Base-by-base conservation (phyloP, 2,329 filamentous ascomycete species). In the Dactylellina drechsleri region DNA sequence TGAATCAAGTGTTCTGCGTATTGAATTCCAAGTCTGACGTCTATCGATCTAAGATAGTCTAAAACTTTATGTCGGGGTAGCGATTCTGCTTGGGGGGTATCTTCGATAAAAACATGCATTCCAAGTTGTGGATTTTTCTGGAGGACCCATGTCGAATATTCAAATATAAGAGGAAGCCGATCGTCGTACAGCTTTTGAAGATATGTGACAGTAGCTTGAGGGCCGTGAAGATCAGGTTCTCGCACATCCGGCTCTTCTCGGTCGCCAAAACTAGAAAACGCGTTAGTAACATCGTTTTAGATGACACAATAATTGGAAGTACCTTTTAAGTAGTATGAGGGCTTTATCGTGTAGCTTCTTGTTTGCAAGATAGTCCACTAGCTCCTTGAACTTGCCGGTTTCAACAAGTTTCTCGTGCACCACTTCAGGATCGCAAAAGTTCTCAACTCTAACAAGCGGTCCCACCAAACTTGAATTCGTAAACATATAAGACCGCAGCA, bases 311-410 rank as follows among this genome's bases (percentile, higher is more conserved):
- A 8, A 10, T 15, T 31, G 16, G 28, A 47, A 20, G 12, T 70
- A 97, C 77, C 90, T 91, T 78, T 88, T 87, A 0, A 99, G 85
- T 31, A 97, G 84, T 77, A 92, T 91, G 16, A 99, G 83, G 0
- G 95, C 94, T 80, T 96, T 90, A 16, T 90, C 88, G 82, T 99
- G 95, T 47, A 98, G 86, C 81, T 91, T 93, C 83, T 99, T 99
- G 77, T 95, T 95, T 79, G 96, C 92, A 78, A 98, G 89, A 81
- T 99, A 99, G 81, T 98, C 94, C n/a, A 99, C 93, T 1, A 99
- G 85, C 82, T 98, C 94, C 60, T 90, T 94, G 82, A 96, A 97
- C 36, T 93, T 89, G 70, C 91, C 91, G 47, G 90, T 92, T 81
- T 97, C 92, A 73, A 97, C 89, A 3, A 99, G 84, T 79, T 93